These are phyloP conservation scores for Cryoendolithus antarcticus DNA, from an alignment of 2,329 filamentous ascomycete species.

Conservation along the genomic window DNA sequence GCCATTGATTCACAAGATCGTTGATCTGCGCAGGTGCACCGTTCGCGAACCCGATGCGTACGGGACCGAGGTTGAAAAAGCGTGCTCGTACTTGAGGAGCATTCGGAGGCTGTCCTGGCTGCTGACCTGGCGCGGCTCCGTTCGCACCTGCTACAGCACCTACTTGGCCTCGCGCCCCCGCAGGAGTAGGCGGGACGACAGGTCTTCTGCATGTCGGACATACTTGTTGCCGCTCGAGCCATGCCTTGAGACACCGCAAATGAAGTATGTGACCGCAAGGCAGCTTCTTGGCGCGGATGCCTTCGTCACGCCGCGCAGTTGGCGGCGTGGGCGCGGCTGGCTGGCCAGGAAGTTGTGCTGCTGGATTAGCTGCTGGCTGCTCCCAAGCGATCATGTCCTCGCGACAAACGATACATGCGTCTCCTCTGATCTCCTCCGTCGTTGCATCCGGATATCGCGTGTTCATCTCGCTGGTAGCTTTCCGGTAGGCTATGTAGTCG, in stretches of 20 bases:
- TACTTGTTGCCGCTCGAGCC: slow-evolving; percentile 93
- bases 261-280: slow-evolving; percentile 94
- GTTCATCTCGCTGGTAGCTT: slow-evolving; percentile 90
- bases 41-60: slow-evolving; percentile 57
- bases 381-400: slow-evolving; percentile 87
- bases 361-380: slow-evolving; percentile 31
- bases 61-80: slow-evolving; percentile 60
- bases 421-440: slow-evolving; percentile 66
- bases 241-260: slow-evolving; percentile 87
- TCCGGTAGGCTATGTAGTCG: slow-evolving; percentile 79
- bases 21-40: slow-evolving; percentile 37
- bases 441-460: slow-evolving; percentile 80
- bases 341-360: slow-evolving; percentile 12
- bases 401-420: slow-evolving; percentile 94
- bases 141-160: slow-evolving; percentile 7
- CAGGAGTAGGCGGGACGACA: slow-evolving; percentile 35
- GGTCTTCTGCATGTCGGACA: slow-evolving; percentile 87
- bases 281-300: slow-evolving; percentile 83
- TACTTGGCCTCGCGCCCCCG: slow-evolving; percentile 8
- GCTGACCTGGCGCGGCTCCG: slow-evolving; percentile 7
- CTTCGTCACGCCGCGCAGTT: slow-evolving; percentile 52
- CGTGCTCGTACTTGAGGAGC: slow-evolving; percentile 21
- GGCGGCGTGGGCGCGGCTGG: slow-evolving; percentile 22
- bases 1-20: slow-evolving; percentile 28
- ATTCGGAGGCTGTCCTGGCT: slow-evolving; percentile 19